A percentile compares a stretch with the other conserved stretches of the same genome.
Evolutionary conservation across 306 rosid genomes (phyloP).

Genomic region (Hippophae gyantsensis): DNA sequence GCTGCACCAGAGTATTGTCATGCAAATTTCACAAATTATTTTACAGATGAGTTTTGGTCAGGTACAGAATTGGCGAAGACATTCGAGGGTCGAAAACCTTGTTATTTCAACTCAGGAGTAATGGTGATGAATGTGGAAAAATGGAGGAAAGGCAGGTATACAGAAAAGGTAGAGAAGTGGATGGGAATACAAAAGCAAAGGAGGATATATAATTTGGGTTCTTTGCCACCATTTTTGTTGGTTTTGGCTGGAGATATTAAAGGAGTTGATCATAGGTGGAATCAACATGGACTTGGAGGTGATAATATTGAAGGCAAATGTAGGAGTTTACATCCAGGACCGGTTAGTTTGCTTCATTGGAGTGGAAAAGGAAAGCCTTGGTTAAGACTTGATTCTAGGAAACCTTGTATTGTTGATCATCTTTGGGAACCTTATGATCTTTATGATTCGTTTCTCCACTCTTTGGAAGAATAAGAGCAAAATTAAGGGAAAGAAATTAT

Average conservation of each 20-base stretch:
- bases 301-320: slow-evolving; percentile 78
- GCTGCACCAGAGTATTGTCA: slow-evolving; percentile 84
- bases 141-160: slow-evolving; percentile 60
- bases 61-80: slow-evolving; percentile 27
- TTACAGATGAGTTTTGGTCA: slow-evolving; percentile 57
- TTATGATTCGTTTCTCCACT: slow-evolving; percentile 38
- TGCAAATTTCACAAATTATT: slow-evolving; percentile 58
- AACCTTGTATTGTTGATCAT: slow-evolving; percentile 71
- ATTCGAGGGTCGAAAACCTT: slow-evolving; percentile 45
- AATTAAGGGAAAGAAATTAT: background rate
- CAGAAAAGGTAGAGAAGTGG: slow-evolving; percentile 59
- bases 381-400: slow-evolving; percentile 82
- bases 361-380: slow-evolving; percentile 93
- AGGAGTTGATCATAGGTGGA: slow-evolving; percentile 76
- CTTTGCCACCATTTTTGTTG: slow-evolving; percentile 76
- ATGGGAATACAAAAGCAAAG: slow-evolving; percentile 70
- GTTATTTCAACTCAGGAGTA: slow-evolving; percentile 84
- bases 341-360: slow-evolving; percentile 79
- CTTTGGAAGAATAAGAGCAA: slow-evolving; percentile 49
- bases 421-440: slow-evolving; percentile 88
- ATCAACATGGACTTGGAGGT: slow-evolving; percentile 85
- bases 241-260: slow-evolving; percentile 62
- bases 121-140: slow-evolving; percentile 68
- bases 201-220: slow-evolving; percentile 73
- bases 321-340: slow-evolving; percentile 70